These are phyloP conservation scores for Aspergillus costaricaensis DNA, from an alignment of 2,329 filamentous ascomycete species.

Conservation along the genomic window DNA sequence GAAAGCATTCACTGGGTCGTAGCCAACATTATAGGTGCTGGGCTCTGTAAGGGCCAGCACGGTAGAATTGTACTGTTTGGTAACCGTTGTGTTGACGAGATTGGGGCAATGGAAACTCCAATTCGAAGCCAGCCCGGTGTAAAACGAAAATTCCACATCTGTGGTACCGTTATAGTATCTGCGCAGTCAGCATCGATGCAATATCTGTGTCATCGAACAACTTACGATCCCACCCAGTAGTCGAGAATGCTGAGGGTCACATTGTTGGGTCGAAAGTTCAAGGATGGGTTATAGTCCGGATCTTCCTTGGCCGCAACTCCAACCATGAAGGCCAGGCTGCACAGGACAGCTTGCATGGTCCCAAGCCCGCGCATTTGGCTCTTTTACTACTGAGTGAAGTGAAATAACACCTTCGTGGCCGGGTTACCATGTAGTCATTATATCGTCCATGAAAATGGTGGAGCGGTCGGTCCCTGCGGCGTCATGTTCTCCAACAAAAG, in stretches of 20 bases:
- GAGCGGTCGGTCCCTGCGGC: background rate
- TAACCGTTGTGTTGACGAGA: background rate
- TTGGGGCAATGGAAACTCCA: background rate
- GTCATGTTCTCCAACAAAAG: too few relatives aligned
- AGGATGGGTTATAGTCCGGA: background rate
- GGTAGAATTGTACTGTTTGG: background rate
- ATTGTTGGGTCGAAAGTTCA: conserved; percentile 14
- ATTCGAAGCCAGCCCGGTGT: background rate
- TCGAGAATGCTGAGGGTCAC: conserved; percentile 12
- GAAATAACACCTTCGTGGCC: background rate
- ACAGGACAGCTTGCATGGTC: background rate
- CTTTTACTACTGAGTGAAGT: rapidly evolving
- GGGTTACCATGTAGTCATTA: background rate
- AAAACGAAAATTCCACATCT: background rate
- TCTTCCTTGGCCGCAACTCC: conserved; percentile 1
- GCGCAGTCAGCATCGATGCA: background rate
- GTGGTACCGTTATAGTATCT: conserved; percentile 4
- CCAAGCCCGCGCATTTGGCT: background rate
- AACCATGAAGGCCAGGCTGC: background rate
- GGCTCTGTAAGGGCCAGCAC: background rate
- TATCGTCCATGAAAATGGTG: background rate
- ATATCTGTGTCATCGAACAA: background rate
- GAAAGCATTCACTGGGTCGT: background rate
- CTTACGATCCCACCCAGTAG: conserved; percentile 16
- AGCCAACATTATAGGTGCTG: background rate